Percentiles rank a stretch among this genome's conserved stretches.
These are phyloP conservation scores for Mycosphaerelloides madeirae DNA, from an alignment of 2,329 filamentous ascomycete species.

Conservation along the genomic window DNA sequence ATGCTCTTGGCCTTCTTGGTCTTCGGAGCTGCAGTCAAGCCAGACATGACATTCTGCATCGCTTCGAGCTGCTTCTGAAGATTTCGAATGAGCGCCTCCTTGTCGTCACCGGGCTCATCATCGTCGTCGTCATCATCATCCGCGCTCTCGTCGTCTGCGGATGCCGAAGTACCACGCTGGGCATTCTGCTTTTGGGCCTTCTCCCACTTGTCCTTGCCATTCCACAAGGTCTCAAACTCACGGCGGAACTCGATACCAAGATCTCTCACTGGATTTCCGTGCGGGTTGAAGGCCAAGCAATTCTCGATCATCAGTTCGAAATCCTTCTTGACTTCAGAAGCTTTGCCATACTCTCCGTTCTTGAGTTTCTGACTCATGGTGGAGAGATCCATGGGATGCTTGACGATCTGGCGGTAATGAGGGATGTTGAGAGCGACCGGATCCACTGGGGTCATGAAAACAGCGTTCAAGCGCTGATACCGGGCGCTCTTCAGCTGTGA, in stretches of 20 bases:
- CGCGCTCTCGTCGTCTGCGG: conserved; percentile 66
- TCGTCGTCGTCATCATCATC: conserved; percentile 59
- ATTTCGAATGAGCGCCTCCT: conserved; percentile 56
- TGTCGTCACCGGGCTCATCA: conserved; percentile 37
- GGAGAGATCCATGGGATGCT: conserved; percentile 90
- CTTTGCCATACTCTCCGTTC: conserved; percentile 70
- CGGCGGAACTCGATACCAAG: conserved; percentile 69
- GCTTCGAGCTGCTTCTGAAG: conserved; percentile 63
- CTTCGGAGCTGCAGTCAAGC: conserved; percentile 41
- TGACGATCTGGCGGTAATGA: conserved; percentile 87
- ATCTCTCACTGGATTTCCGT: conserved; percentile 66
- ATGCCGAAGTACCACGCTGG: conserved; percentile 60
- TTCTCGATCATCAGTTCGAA: conserved; percentile 81
- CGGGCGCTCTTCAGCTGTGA: conserved; percentile 72
- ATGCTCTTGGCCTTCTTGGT: conserved; percentile 25
- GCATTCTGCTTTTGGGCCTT: conserved; percentile 65
- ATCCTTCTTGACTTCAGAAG: conserved; percentile 82
- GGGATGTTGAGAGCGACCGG: conserved; percentile 92
- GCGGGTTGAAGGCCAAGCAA: conserved; percentile 87
- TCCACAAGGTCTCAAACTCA: conserved; percentile 71
- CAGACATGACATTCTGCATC: conserved; percentile 41
- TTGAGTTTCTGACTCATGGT: conserved; percentile 77
- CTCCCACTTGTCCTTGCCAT: conserved; percentile 75
- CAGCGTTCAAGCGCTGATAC: conserved; percentile 61
- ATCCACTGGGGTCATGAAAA: conserved; percentile 82